Conservation (phyloP, 1,139 yeast genomes). For the Ogataea hybrid region DNA sequence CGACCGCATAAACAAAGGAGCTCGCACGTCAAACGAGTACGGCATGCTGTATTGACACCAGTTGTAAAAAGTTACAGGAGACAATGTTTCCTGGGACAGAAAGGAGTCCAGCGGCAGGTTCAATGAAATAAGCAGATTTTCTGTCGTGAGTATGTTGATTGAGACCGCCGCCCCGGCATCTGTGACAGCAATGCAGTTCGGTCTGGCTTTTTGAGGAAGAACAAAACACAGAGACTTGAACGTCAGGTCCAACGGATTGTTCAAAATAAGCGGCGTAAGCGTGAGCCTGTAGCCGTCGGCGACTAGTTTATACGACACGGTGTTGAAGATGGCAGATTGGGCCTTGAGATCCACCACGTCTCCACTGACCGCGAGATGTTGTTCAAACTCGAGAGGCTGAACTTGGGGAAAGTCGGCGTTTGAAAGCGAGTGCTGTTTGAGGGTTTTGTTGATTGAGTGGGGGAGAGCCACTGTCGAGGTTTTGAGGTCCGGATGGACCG, state of each 20-base stretch:
- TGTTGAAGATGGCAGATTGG: conserved; percentile 19
- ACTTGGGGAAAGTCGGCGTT: conserved; percentile 6
- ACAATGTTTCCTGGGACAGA: conserved; percentile 10
- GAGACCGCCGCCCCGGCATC: conserved; percentile 19
- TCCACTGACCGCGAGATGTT: conserved; percentile 18
- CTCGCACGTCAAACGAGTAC: conserved; percentile 68
- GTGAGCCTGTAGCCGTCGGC: conserved; percentile 17
- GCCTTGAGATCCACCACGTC: conserved; percentile 15
- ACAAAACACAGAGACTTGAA: conserved; percentile 21
- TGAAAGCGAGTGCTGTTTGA: conserved; percentile 14
- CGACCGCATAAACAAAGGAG: conserved; percentile 55
- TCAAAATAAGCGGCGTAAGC: conserved; percentile 27
- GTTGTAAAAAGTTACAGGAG: conserved; percentile 24
- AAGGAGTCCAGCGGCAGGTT: conserved; percentile 16
- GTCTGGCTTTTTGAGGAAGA: conserved; percentile 25
- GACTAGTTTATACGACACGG: conserved; percentile 22
- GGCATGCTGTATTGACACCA: conserved; percentile 73
- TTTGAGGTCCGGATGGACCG: conserved; percentile 11
- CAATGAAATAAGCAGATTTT: conserved; percentile 37
- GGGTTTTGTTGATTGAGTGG: conserved; percentile 18
- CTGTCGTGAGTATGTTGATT: conserved; percentile 34
- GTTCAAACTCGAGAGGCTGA: conserved; percentile 7
- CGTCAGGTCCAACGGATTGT: conserved; percentile 20
- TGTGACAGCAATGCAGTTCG: conserved; percentile 24
- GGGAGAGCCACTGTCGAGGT: conserved; percentile 15